Evolutionary conservation across 2,329 filamentous ascomycete genomes (phyloP).

Genomic region (Botrytis fragariae): DNA sequence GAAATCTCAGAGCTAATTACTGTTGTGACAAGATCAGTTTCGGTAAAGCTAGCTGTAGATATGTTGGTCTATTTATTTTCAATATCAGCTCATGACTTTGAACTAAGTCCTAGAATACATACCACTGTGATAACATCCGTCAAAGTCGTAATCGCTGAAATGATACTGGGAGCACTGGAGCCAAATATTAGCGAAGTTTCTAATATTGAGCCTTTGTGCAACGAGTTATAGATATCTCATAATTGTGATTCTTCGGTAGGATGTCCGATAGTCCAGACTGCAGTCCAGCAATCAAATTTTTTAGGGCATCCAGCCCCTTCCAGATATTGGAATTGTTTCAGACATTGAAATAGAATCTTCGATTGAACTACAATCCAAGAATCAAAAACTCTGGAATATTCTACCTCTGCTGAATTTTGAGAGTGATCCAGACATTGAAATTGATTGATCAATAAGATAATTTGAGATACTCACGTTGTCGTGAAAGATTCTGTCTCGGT

Average conservation of each 20-base stretch:
- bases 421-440: not conserved
- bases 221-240: not conserved
- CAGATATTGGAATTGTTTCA: not conserved
- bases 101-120: not conserved
- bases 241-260: not conserved
- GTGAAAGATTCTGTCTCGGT: conserved; percentile 14
- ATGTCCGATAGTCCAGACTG: not conserved
- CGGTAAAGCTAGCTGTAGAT: conserved; percentile 6
- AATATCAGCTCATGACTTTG: not conserved
- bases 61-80: conserved; percentile 1
- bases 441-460: not conserved
- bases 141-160: conserved; percentile 11
- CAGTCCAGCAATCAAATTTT: not conserved
- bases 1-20: not conserved
- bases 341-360: not conserved
- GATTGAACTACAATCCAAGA: not conserved
- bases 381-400: not conserved
- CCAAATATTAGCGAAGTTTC: not conserved
- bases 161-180: not conserved
- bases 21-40: not conserved
- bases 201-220: not conserved
- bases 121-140: conserved; percentile 6
- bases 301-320: not conserved
- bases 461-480: conserved; percentile 1
- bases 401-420: not conserved